Base-by-base conservation (phyloP, 306 rosid species). In the Acacia confusa region DNA sequence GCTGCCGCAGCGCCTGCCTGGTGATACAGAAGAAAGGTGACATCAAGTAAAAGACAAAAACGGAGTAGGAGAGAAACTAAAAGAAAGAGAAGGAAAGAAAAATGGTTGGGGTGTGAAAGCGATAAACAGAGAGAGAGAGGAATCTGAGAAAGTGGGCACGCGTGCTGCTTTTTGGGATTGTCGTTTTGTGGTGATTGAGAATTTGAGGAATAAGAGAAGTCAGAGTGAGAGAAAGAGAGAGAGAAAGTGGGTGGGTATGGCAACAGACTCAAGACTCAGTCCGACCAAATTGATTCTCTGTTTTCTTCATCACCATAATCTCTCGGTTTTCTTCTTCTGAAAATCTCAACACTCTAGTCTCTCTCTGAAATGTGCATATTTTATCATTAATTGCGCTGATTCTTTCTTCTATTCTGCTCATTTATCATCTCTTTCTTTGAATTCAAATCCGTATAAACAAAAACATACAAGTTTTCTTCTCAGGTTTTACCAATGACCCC, bases 131-230 rank as follows among this genome's bases (percentile, higher is more conserved):
- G 78, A 25, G 89, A 40, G 58, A 78, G 78, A 17, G 89, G 94
- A 93, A 90, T 91, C 94, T 91, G 84, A 66, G 70, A 88, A 91
- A 88, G 93, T 76, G 85, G 84, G 84, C 92, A 92, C 89, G 97
- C 98, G 92, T 95, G 97, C 90, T 89, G 20, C 92, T 89, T 91
- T 90, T 87, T 36, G 34, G 40, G 19, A 24, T 90, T 90, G 97
- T 95, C 97, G 88, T 91, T 79, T 92, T 88, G 80, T 79, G 83
- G 66, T 79, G 87, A 85, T 85, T 86, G 78, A 89, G 79, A 74
- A 79, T 85, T 71, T 72, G 55, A 24, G 82, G 40, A 28, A 40
- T 70, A 12, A 71, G 84, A 71, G 72, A 78, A 82, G 82, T 73
- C 55, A 79, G 79, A 74, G 68, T 6, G 4, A 13, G 16, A 44